Base-by-base conservation (phyloP, 768 basidiomycete genomes). In the Suillus tomentosus region DNA sequence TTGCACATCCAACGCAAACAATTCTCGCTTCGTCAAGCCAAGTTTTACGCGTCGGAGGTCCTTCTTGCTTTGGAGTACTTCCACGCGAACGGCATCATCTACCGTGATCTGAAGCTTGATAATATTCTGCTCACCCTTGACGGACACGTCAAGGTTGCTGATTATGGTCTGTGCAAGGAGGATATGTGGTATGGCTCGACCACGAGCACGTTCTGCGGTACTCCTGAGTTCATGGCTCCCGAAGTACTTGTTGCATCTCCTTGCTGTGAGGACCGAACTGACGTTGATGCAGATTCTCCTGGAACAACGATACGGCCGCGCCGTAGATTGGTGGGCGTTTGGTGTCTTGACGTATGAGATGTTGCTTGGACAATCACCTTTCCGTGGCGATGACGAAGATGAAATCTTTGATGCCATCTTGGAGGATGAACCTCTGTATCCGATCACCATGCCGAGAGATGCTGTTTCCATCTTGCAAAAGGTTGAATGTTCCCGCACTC, bases 301-400 rank as follows among this genome's bases (percentile, higher is more conserved):
- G n/a, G 97, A 99, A 79, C 97, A 99, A 79, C 92, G 95, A 55
- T 99, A 99, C 71, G 96, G 95, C 11, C 94, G 95, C 45, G 96
- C 97, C 13, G 97, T 99, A 48, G 97, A 99, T 74, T 99, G 97
- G 97, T 99, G 97, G 97, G 97, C 97, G 14, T 99, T 99, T 75
- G 97, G 97, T 67, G 97, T 99, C 5, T 79, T 99, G 70, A 98
- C 92, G 31, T 99, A 99, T 74, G 97, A 99, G 79, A 99, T 99
- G 97, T 79, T 99, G 61, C 84, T 99, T 31, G 97, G 97, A 54
- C 97, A 99, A 79, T 99, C 97, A 5, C 97, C 97, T 3, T 99
- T 99, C 90, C 90, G 96, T 53, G 97, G 97, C 63, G 97, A 99
- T 70, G 97, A 99, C 69, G 97, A 99, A 76, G 97, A 99, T 73